Evolutionary conservation across 345 rosid species (phyloP).

Genomic region (Citrus maxima): DNA sequence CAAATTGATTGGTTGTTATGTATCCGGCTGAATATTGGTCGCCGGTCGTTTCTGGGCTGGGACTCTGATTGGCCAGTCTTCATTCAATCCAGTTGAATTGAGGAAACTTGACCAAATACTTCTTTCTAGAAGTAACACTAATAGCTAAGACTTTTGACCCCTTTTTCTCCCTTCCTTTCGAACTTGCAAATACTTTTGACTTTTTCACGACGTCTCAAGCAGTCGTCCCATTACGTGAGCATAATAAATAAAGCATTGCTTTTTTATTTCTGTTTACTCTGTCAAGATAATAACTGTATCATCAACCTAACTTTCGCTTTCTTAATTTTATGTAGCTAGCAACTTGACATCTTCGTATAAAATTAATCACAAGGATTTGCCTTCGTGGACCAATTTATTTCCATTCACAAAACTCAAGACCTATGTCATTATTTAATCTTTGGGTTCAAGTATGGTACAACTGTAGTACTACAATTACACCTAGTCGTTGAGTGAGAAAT

Average conservation of each 20-base stretch:
- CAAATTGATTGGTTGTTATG: too few relatives aligned
- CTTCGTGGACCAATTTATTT: background rate
- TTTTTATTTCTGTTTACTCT: background rate
- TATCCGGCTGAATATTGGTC: background rate
- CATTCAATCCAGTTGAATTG: too few relatives aligned
- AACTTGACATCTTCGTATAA: background rate
- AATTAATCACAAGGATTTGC: background rate
- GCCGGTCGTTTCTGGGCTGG: background rate
- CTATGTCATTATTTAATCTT: too few relatives aligned
- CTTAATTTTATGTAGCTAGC: background rate
- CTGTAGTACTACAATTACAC: rapidly evolving
- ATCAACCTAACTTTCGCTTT: background rate
- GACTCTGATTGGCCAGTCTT: background rate
- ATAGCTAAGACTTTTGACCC: too few relatives aligned
- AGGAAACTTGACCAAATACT: too few relatives aligned
- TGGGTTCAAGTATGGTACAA: too few relatives aligned
- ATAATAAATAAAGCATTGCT: background rate
- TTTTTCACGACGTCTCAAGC: background rate
- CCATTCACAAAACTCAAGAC: background rate
- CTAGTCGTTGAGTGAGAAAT: rapidly evolving
- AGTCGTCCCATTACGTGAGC: background rate
- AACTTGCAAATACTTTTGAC: background rate
- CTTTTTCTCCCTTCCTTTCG: background rate
- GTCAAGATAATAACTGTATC: too few relatives aligned
- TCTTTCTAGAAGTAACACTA: too few relatives aligned